phyloP scores from a whole-genome alignment of 2,329 filamentous ascomycete genomes.

The Calonectria pteridis region DNA sequence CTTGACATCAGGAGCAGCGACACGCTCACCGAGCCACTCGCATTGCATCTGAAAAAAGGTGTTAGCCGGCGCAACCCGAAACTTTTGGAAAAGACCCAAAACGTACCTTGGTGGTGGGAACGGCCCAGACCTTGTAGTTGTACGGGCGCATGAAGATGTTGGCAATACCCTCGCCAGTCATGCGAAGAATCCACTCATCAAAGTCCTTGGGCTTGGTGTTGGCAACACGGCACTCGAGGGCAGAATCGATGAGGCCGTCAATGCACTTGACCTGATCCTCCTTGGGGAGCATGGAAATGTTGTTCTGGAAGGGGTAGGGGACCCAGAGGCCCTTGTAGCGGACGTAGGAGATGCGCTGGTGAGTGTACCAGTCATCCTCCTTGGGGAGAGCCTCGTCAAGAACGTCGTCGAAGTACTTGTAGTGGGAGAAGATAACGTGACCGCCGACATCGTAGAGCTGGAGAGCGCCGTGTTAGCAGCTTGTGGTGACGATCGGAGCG shows the following conservation, averaged over 20 bases:
- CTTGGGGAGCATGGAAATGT: conserved; percentile 98
- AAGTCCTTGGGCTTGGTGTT: conserved; percentile 96
- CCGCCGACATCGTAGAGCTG: conserved; percentile 98
- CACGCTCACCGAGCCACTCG: conserved; percentile 97
- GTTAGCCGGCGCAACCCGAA: conserved; percentile 16
- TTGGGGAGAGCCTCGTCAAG: conserved; percentile 96
- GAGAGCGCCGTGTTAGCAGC: conserved; percentile 34
- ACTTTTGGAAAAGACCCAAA: not conserved
- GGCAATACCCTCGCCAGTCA: conserved; percentile 89
- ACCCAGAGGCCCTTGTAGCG: conserved; percentile 98
- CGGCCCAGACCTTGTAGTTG: conserved; percentile 99
- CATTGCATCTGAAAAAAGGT: conserved; percentile 86
- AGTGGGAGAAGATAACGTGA: conserved; percentile 99
- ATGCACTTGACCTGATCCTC: conserved; percentile 96
- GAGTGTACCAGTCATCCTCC: conserved; percentile 94
- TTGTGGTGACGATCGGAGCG: conserved; percentile 1
- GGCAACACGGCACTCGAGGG: conserved; percentile 85
- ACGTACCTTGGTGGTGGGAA: conserved; percentile 92
- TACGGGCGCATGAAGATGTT: conserved; percentile 99
- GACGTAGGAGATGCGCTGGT: conserved; percentile 99
- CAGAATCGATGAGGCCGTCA: conserved; percentile 95
- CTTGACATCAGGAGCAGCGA: conserved; percentile 97
- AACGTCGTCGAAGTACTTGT: conserved; percentile 99
- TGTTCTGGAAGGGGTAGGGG: conserved; percentile 99
- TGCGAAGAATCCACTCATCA: conserved; percentile 97